Conservation (phyloP, 306 rosid genomes). For the Cicer chorassanicum region DNA sequence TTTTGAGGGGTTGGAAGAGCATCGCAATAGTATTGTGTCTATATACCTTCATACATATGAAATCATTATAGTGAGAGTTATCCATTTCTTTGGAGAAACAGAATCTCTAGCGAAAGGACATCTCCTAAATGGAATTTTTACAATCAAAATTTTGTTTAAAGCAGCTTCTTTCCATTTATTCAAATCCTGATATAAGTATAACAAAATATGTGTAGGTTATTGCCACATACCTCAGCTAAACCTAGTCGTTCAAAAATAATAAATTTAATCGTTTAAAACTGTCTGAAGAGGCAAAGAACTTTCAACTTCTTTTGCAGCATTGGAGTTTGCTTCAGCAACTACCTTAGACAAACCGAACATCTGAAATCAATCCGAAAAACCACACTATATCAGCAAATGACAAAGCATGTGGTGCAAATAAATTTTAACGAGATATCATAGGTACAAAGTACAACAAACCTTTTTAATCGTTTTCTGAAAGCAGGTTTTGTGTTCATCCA, state of each 20-base stretch:
- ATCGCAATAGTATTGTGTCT: too few relatives aligned
- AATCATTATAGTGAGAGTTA: too few relatives aligned
- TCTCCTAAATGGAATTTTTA: background rate
- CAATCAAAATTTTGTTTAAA: slow-evolving; percentile 11
- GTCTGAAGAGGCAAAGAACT: slow-evolving; percentile 77
- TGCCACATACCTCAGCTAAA: background rate
- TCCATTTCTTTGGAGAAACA: too few relatives aligned
- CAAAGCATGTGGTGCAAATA: background rate
- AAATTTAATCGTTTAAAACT: slow-evolving; percentile 56
- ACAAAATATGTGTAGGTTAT: background rate
- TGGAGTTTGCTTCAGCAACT: slow-evolving; percentile 66
- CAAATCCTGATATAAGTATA: background rate
- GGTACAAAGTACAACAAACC: slow-evolving; percentile 50
- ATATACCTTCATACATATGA: too few relatives aligned
- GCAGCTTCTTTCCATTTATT: background rate
- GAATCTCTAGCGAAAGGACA: background rate
- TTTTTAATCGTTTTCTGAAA: slow-evolving; percentile 78
- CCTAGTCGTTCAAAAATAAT: slow-evolving; percentile 3
- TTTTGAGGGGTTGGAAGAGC: too few relatives aligned
- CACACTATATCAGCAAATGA: slow-evolving; percentile 22
- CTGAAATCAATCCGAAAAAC: slow-evolving; percentile 53
- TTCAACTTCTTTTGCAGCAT: slow-evolving; percentile 68
- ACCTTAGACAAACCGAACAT: slow-evolving; percentile 87
- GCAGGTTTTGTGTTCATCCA: slow-evolving; percentile 91
- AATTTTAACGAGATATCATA: slow-evolving; percentile 17